Conservation (phyloP, 768 basidiomycete species). For the Lepiota venenata region DNA sequence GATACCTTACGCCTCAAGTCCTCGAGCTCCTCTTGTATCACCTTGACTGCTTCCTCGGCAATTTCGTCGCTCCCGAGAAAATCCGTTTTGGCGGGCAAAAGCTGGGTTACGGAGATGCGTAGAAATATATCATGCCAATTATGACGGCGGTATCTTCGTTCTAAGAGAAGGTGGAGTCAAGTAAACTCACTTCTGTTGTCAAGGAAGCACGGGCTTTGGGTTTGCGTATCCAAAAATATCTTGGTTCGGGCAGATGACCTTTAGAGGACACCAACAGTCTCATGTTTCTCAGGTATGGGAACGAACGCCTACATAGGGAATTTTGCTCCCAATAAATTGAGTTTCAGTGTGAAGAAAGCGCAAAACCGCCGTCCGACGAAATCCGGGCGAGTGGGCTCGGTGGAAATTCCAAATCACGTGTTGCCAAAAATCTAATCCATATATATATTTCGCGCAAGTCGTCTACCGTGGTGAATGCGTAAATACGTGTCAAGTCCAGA, state of each 20-base stretch:
- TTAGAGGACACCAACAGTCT: too few relatives aligned
- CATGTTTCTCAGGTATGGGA: too few relatives aligned
- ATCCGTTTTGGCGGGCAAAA: background rate
- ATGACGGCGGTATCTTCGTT: too few relatives aligned
- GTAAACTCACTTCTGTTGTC: too few relatives aligned
- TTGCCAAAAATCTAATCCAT: background rate
- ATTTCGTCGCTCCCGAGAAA: slow-evolving; percentile 1
- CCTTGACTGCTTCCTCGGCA: background rate
- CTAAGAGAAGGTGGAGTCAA: too few relatives aligned
- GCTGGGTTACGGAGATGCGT: background rate
- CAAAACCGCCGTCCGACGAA: background rate
- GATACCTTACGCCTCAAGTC: background rate
- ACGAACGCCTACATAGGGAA: too few relatives aligned
- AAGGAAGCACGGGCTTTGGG: too few relatives aligned
- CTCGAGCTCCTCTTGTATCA: background rate
- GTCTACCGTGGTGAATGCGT: background rate
- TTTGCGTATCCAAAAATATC: too few relatives aligned
- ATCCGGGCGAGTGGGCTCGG: background rate
- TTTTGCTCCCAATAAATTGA: background rate
- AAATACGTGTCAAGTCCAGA: background rate
- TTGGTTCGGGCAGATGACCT: too few relatives aligned
- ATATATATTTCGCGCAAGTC: too few relatives aligned
- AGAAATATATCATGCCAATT: background rate
- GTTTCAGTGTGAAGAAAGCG: background rate
- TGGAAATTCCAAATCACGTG: too few relatives aligned